Conservation (phyloP, 768 basidiomycete species). For the Pisolithus sp. region DNA sequence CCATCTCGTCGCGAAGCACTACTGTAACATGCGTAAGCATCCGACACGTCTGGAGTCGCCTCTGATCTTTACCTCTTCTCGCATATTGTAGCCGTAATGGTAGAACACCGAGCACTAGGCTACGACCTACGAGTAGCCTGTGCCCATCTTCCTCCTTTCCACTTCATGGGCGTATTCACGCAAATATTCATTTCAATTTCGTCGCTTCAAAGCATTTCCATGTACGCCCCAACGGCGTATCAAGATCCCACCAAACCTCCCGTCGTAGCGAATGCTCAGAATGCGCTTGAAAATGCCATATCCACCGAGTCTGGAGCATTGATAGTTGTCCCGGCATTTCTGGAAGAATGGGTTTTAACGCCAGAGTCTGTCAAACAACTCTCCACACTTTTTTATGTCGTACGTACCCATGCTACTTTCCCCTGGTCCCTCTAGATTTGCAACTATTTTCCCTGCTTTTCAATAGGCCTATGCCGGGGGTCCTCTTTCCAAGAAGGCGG, state of each 20-base stretch:
- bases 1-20: constrained; percentile 25
- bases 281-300: constrained; percentile 13
- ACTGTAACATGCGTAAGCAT: constrained; percentile 29
- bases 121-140: constrained; percentile 2
- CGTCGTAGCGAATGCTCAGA: constrained; percentile 15
- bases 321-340: constrained; percentile 16
- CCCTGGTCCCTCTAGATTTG: not conserved
- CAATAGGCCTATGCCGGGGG: constrained; percentile 31
- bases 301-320: constrained; percentile 11
- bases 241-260: constrained; percentile 12
- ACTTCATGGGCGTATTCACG: constrained; percentile 11
- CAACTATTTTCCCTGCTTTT: not conserved
- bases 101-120: constrained; percentile 5
- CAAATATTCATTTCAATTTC: constrained; percentile 13
- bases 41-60: not conserved
- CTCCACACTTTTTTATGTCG: constrained; percentile 13
- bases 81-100: constrained; percentile 4
- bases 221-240: constrained; percentile 17
- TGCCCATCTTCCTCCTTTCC: constrained; percentile 18
- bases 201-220: constrained; percentile 6
- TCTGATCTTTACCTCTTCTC: not conserved
- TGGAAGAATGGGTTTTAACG: constrained; percentile 18
- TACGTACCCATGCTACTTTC: constrained; percentile 2
- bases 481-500: constrained; percentile 30
- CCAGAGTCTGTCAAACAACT: constrained; percentile 14